Percentiles rank a stretch among this genome's conserved stretches.
These are phyloP conservation scores for Phaffia rhodozyma DNA, from an alignment of 1,284 basidiomycete genomes.

Conservation along the genomic window DNA sequence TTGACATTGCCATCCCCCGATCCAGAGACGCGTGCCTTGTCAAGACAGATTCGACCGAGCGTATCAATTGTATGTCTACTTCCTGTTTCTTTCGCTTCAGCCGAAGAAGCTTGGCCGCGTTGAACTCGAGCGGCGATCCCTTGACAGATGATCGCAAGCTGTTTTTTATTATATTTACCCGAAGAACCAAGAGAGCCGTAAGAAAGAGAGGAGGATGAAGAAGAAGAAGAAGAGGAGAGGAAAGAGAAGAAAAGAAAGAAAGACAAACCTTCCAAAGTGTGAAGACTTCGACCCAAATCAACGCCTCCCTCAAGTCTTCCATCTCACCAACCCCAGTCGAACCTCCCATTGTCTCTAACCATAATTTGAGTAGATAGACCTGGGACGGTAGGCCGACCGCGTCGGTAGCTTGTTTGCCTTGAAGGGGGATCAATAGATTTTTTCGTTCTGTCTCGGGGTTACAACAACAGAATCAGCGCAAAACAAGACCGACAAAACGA, in stretches of 20 bases:
- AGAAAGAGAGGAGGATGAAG: neutral
- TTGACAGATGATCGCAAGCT: conserved; percentile 1
- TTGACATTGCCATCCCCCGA: too few relatives aligned
- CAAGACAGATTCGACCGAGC: neutral
- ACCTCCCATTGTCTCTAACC: neutral
- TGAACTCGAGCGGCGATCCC: conserved; percentile 5
- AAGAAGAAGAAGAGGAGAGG: neutral
- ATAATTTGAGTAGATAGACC: neutral
- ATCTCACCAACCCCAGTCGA: neutral
- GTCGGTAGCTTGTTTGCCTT: neutral
- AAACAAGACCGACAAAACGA: neutral
- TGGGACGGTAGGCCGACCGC: neutral
- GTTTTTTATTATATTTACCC: too few relatives aligned
- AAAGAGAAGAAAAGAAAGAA: neutral
- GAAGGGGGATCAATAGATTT: conserved; percentile 1
- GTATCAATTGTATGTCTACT: neutral
- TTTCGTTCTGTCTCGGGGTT: neutral
- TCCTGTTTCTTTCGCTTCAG: conserved; percentile 1
- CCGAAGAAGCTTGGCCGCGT: neutral
- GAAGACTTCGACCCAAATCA: conserved; percentile 7
- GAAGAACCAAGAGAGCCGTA: neutral
- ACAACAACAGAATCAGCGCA: neutral
- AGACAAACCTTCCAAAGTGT: conserved; percentile 1
- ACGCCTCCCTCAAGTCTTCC: neutral
- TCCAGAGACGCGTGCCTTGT: neutral